phyloP scores from a whole-genome alignment of 2,329 filamentous ascomycete species.

The Penicillium sp. region DNA sequence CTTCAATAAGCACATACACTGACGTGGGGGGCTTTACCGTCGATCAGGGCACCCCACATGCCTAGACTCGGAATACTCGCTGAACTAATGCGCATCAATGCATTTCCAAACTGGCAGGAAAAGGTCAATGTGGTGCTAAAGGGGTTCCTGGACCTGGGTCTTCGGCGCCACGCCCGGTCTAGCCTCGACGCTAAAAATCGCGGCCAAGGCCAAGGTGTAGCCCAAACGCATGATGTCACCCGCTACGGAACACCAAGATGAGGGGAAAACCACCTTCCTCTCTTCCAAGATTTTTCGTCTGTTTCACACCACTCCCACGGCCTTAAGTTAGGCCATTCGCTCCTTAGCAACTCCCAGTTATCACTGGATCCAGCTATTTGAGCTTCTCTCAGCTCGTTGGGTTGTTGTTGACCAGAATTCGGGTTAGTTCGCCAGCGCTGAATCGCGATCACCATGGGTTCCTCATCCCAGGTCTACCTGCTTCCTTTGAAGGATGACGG shows the following conservation, averaged over 20 bases:
- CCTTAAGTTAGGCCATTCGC: constrained; percentile 13
- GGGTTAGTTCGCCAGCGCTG: not conserved
- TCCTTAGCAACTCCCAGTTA: constrained; percentile 9
- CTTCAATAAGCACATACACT: not conserved
- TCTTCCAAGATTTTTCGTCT: constrained; percentile 2
- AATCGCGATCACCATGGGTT: constrained; percentile 20
- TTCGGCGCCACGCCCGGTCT: constrained; percentile 5
- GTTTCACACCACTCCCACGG: not conserved
- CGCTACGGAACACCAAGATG: constrained; percentile 5
- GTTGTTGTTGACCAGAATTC: not conserved
- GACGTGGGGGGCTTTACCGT: not conserved
- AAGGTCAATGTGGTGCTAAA: not conserved
- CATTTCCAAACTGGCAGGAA: not conserved
- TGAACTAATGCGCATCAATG: not conserved
- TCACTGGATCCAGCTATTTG: not conserved
- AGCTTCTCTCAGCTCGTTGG: not conserved
- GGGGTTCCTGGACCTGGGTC: not conserved
- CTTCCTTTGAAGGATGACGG: constrained; percentile 90
- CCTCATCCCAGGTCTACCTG: constrained; percentile 66
- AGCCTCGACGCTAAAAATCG: constrained; percentile 16
- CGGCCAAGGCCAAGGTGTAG: constrained; percentile 12
- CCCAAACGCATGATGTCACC: constrained; percentile 19
- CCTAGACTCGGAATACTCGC: not conserved
- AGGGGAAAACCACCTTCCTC: constrained; percentile 4
- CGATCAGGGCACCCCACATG: not conserved